These are phyloP conservation scores for Pythium aphanidermatum DNA, from an alignment of 352 stramenopile species.

Conservation along the genomic window DNA sequence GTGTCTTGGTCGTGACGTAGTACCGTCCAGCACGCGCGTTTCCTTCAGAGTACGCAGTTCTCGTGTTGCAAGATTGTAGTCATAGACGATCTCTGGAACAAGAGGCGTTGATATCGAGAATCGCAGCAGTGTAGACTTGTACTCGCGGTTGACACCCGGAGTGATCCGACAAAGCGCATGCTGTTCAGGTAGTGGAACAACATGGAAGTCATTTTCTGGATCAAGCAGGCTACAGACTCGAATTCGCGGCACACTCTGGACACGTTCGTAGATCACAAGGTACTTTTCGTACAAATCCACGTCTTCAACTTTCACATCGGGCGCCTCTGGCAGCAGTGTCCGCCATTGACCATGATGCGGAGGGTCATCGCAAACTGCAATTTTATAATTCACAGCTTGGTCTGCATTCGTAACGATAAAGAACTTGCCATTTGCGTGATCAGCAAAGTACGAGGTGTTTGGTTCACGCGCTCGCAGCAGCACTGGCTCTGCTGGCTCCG, in stretches of 20 bases:
- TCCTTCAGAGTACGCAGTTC: constrained; percentile 52
- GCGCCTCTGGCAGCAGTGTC: constrained; percentile 43
- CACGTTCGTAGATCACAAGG: constrained; percentile 79
- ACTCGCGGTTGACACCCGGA: constrained; percentile 81
- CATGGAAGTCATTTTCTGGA: constrained; percentile 17
- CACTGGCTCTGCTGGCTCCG: not conserved
- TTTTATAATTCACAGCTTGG: constrained; percentile 71
- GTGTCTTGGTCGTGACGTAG: constrained; percentile 7
- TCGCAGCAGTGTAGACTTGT: constrained; percentile 40
- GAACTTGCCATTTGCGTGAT: constrained; percentile 64
- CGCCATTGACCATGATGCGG: constrained; percentile 22
- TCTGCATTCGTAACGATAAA: constrained; percentile 82
- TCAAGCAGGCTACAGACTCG: constrained; percentile 60
- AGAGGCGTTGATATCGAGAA: constrained; percentile 73
- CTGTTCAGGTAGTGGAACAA: constrained; percentile 51
- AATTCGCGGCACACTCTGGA: constrained; percentile 60
- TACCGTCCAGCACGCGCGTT: constrained; percentile 15
- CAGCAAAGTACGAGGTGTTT: constrained; percentile 80
- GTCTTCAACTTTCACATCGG: constrained; percentile 84
- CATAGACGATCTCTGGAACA: constrained; percentile 69
- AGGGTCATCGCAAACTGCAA: constrained; percentile 23
- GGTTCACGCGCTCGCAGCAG: constrained; percentile 42
- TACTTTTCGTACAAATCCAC: constrained; percentile 80
- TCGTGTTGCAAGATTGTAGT: constrained; percentile 59
- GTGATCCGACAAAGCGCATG: constrained; percentile 53